Evolutionary conservation across 2,329 filamentous ascomycete genomes (phyloP), one percentile per base, ranked within the genome.

Genomic region (Botrytis paeoniae): DNA sequence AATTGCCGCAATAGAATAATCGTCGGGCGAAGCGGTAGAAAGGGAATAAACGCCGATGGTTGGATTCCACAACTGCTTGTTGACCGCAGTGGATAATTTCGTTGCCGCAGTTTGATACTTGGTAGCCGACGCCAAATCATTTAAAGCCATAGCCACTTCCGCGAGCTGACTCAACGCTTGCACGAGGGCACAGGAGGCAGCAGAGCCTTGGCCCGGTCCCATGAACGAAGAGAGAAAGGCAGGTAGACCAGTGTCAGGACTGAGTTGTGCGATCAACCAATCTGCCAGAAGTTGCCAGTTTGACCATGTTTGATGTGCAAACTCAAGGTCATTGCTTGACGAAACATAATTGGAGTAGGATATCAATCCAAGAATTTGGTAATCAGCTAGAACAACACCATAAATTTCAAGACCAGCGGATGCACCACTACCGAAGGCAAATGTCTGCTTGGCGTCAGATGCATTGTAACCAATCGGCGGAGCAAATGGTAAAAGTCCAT

Each of bases 51-150:
- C 75, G 3, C 81, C 82, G 0, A 80, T 65, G 18, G 73, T 29
- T 0, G 73, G 69, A 54, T 81, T 81, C 81, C 82, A 83, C 16
- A 83, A 79, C 1, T 78, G 73, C 1, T 66, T 51, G 66, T 83
- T 81, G 32, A 82, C 77, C 22, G 78, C 78, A 4, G 72, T 61
- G n/a, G 71, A 75, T 18, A 83, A 69, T 18, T 70, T 73, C 0
- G 39, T 25, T 16, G 81, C 78, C 2, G 77, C 76, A 6, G 62
- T 41, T 9, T 66, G 69, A 69, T 81, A 82, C 10, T 73, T 43
- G 1, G 57, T 32, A 7, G 78, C 80, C 3, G 80, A 73, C 12
- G 70, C 62, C 0, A 71, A 75, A 43, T 83, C 82, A 32, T 77
- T 77, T n/a, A 81, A 43, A 8, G 80, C 81, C 37, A 64, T 70